A percentile compares a stretch with the other conserved stretches of the same genome.
phyloP scores from a whole-genome alignment of 164 flowering plant genomes.

The Vitis cinerea region DNA sequence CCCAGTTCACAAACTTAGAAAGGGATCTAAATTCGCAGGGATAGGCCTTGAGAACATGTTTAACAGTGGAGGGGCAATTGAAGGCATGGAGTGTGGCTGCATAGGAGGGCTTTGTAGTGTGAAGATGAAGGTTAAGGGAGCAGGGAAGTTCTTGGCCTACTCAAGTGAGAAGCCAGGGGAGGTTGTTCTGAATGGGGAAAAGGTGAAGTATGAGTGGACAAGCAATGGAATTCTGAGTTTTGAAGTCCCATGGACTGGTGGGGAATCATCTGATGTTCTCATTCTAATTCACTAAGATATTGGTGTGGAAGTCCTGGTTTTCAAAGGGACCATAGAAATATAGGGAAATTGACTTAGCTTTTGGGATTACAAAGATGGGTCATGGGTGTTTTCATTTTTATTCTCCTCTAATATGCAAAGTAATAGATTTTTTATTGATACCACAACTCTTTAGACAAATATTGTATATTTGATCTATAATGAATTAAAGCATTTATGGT shows the following conservation, averaged over 20 bases:
- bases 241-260: constrained; percentile 47
- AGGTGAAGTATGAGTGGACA: constrained; percentile 46
- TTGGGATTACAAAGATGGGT: no score
- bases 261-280: background rate
- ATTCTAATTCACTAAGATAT: background rate
- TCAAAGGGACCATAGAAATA: no score
- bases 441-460: no score
- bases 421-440: no score
- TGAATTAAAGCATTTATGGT: no score
- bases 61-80: constrained; percentile 65
- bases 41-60: constrained; percentile 77
- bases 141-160: constrained; percentile 64
- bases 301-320: background rate
- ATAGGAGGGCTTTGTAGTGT: constrained; percentile 16
- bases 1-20: constrained; percentile 43
- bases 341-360: no score
- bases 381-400: no score
- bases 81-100: constrained; percentile 34
- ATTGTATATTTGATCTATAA: no score
- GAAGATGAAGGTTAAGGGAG: constrained; percentile 62
- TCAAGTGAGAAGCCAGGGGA: constrained; percentile 52
- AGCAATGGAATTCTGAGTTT: constrained; percentile 42
- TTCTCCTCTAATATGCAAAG: no score
- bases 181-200: constrained; percentile 47
- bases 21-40: constrained; percentile 56